phyloP scores from a whole-genome alignment of 495 filamentous ascomycete species.

The Articulospora tetracladia region DNA sequence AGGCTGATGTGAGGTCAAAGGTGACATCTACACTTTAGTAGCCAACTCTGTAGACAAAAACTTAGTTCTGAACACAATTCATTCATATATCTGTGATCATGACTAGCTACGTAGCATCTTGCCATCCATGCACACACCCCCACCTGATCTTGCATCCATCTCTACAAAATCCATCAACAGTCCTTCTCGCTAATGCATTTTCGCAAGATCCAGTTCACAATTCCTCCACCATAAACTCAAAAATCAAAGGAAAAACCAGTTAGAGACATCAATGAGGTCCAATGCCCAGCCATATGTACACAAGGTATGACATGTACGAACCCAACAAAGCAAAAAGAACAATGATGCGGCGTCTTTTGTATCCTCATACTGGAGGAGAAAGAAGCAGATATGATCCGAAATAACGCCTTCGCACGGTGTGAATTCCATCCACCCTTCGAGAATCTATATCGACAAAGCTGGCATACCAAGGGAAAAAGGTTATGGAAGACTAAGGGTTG shows the following conservation, averaged over 20 bases:
- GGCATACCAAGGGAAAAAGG: neutral
- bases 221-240: neutral
- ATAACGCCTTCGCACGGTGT: neutral
- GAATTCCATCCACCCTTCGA: slow-evolving; percentile 2
- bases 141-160: neutral
- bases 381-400: neutral
- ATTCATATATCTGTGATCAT: neutral
- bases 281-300: neutral
- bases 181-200: no score
- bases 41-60: no score
- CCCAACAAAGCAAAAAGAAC: no score
- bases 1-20: no score
- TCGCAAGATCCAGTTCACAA: neutral
- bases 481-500: neutral
- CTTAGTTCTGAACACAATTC: no score
- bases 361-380: neutral
- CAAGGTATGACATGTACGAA: neutral
- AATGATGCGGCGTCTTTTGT: neutral
- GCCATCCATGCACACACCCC: neutral
- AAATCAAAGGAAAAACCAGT: no score
- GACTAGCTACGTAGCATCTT: neutral
- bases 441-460: slow-evolving; percentile 12
- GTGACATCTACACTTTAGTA: neutral
- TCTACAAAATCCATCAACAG: neutral
- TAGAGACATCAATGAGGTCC: no score